Evolutionary conservation across 371 early-diverging fungal genomes (phyloP).

Genomic region (Dinochytrium kinnereticum): DNA sequence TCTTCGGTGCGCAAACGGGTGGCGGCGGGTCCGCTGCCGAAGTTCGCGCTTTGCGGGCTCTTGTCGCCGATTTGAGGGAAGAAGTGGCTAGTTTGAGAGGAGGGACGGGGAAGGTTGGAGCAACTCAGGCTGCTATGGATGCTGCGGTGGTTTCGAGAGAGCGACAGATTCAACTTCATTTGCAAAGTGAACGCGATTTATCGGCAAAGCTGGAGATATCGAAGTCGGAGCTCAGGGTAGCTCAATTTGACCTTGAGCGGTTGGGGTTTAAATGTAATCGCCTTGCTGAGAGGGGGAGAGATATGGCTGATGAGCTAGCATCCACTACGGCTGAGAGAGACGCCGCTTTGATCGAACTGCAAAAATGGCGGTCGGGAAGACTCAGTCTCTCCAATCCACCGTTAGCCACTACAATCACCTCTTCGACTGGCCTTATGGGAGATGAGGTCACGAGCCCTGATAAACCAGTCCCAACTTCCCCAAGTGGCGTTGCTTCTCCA

Average conservation of each 20-base stretch:
- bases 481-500: not conserved
- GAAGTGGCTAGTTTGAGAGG: constrained; percentile 35
- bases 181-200: constrained; percentile 46
- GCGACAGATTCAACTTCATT: constrained; percentile 34
- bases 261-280: constrained; percentile 43
- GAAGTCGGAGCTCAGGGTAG: constrained; percentile 23
- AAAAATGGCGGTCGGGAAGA: constrained; percentile 29
- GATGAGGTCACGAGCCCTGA: not conserved
- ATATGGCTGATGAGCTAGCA: constrained; percentile 36
- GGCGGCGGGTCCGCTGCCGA: constrained; percentile 42
- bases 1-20: constrained; percentile 42
- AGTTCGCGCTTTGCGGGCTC: constrained; percentile 45
- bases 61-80: constrained; percentile 47
- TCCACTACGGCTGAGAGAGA: constrained; percentile 40
- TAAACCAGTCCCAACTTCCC: not conserved
- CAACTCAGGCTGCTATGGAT: constrained; percentile 8
- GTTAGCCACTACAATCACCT: not conserved
- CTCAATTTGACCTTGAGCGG: constrained; percentile 46
- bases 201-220: constrained; percentile 32
- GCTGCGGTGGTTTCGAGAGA: constrained; percentile 30
- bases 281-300: constrained; percentile 34
- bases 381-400: not conserved
- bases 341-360: constrained; percentile 36
- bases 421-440: not conserved
- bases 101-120: not conserved